phyloP scores from a whole-genome alignment of 1,139 yeast species.

The Arxiozyma slooffiae region DNA sequence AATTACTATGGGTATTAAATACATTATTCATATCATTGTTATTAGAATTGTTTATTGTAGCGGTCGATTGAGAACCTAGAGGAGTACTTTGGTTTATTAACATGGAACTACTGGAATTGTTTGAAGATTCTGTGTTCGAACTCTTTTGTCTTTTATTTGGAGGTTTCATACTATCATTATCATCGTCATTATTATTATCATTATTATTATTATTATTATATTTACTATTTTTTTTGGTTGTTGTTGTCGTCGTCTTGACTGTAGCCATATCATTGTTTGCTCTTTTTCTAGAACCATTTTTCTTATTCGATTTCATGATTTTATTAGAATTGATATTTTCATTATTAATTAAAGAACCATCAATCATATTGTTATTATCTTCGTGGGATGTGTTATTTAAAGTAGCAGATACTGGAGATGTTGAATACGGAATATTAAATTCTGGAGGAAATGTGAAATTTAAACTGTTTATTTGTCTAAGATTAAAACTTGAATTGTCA shows the following conservation, averaged over 20 bases:
- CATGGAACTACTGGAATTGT: not conserved
- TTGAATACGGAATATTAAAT: slow-evolving; percentile 50
- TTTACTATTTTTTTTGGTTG: slow-evolving; percentile 1
- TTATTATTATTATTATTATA: not conserved
- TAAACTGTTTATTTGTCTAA: slow-evolving; percentile 9
- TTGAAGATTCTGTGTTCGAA: not conserved
- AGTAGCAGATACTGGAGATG: slow-evolving; percentile 72
- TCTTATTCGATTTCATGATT: slow-evolving; percentile 6
- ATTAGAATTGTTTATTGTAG: not conserved
- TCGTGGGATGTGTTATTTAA: slow-evolving; percentile 20
- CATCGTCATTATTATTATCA: slow-evolving; percentile 2
- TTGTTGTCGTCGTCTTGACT: too few species aligned
- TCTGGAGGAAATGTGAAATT: slow-evolving; percentile 24
- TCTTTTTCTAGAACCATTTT: slow-evolving; percentile 3
- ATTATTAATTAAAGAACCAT: not conserved
- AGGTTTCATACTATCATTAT: not conserved
- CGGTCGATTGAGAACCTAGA: not conserved
- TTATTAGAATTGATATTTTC: slow-evolving; percentile 5
- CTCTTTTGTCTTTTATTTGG: slow-evolving; percentile 1
- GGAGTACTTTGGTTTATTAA: not conserved
- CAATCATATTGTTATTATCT: slow-evolving; percentile 2
- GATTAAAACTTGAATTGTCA: not conserved
- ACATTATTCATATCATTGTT: not conserved
- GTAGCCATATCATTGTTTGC: not conserved
- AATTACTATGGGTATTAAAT: not conserved